Base-by-base conservation (phyloP, 208 protist genomes). In the Leptomonas pyrrhocoris region DNA sequence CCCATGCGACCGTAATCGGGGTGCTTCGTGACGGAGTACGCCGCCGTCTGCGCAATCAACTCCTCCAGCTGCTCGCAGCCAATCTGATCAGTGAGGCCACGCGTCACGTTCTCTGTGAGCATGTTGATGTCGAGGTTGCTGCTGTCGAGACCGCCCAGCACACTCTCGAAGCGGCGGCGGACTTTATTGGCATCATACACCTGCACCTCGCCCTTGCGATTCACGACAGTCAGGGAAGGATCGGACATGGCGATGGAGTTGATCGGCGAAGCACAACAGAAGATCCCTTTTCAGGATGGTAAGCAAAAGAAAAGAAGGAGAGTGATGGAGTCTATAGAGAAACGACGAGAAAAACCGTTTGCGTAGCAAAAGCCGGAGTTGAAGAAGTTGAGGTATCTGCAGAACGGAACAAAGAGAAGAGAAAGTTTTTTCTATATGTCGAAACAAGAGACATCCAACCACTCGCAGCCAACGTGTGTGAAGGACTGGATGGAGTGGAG, bases 1-100 rank as follows among this genome's bases (percentile, higher is more conserved):
- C 98, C 99, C 28, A 99, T 86, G 7, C 97, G 88, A 43, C 90
- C 91, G 90, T 99, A 99, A 80, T 99, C 97, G 21, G 98, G 98
- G 82, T 99, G 98, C 73, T 95, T 92, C 30, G 93, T 98, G 9
- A 95, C 89, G 61, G 98, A 74, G 83, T 99, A 99, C 5, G 98
- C 98, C 15, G 97, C 93, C 21, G 98, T 99, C 80, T 99, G 96
- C 19, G 98, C 93, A 2, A 98, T 75, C 0, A 99, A 89, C 63
- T 98, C 92, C 68, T 99, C 98, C 30, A 99, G 83, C 65, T 98
- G 80, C 13, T 70, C 61, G 2, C 94, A 97, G 11, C 88, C 84
- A 18, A 99, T 98, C 53, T 88, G 82, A 46, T 89, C 75, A 50
- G 89, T 96, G 19, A 98, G 68, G 48, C 97, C 98, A 46, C 73